Percentiles rank a stretch among this genome's conserved stretches.
These are phyloP conservation scores for Cyphellophora europaea DNA, from an alignment of 2,329 filamentous ascomycete genomes.

Conservation along the genomic window DNA sequence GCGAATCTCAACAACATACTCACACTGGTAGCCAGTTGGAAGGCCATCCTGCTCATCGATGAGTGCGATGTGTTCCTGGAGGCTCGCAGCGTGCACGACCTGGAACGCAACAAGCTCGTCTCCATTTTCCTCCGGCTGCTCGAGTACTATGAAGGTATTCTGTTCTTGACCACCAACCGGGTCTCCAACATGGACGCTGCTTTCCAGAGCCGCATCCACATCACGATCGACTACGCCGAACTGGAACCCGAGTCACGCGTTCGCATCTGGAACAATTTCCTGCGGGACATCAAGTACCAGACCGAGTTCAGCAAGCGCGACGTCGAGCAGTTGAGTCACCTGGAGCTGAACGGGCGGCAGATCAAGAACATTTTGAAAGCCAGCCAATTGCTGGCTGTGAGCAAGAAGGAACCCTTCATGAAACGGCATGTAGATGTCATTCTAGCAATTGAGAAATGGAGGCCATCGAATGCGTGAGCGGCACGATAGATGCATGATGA, in stretches of 20 bases:
- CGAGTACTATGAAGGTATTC: slow-evolving; percentile 22
- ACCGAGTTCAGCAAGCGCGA: slow-evolving; percentile 6
- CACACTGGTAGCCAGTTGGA: slow-evolving; percentile 41
- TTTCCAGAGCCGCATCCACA: slow-evolving; percentile 29
- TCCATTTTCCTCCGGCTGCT: slow-evolving; percentile 22
- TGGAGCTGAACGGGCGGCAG: slow-evolving; percentile 24
- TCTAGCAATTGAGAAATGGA: no score
- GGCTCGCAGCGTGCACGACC: slow-evolving; percentile 28
- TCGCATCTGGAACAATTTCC: slow-evolving; percentile 13
- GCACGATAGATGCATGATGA: no score
- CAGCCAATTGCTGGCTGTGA: slow-evolving; percentile 31
- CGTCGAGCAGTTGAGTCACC: slow-evolving; percentile 9
- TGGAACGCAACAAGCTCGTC: slow-evolving; percentile 37
- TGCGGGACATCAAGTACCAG: slow-evolving; percentile 6
- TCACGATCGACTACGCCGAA: slow-evolving; percentile 38
- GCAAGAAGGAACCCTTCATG: no score
- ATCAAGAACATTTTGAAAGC: slow-evolving; percentile 39
- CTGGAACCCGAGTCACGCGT: slow-evolving; percentile 19
- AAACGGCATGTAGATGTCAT: no score
- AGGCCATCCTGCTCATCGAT: slow-evolving; percentile 41
- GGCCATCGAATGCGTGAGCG: no score
- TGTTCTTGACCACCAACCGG: slow-evolving; percentile 25
- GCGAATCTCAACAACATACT: slow-evolving; percentile 33
- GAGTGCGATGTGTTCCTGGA: slow-evolving; percentile 39
- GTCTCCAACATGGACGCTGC: slow-evolving; percentile 24